Evolutionary conservation across 202 grass and related monocot genomes (phyloP), one percentile per base, ranked within the genome.

Genomic region (Dendrocalamus latiflorus): DNA sequence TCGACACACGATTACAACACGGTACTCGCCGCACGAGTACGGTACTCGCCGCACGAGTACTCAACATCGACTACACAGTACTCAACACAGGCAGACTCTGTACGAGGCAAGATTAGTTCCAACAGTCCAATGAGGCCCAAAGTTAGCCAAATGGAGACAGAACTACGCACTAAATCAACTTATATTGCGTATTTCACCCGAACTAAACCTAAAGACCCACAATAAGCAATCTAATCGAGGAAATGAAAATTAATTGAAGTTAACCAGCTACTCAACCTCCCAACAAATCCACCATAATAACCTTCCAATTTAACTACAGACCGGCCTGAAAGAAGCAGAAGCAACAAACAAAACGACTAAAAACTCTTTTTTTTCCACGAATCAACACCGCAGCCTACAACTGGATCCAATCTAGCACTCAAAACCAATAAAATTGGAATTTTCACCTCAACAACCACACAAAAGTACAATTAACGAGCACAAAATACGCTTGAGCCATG

Each of bases 321-420:
- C 25, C 41, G 47, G 37, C 25, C 50, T 45, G 16, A 45, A 28
- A 51, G 41, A 76, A 49, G 20, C 49, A 68, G 25, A 74, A 58
- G 4, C 36, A 70, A n/a, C 10, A n/a, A 45, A 37, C 42, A 43
- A 28, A 11, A 66, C 5, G 38, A 60, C 15, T 61, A 30, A 56
- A 57, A 36, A 0, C 43, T 9, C 9, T 22, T 0, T 48, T 30
- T n/a, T 9, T 49, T 1, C 30, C 18, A 37, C 9, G 20, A 78
- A 41, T 47, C 28, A 74, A 76, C 5, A 67, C 25, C 28, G 1
- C 4, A 6, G 8, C n/a, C 53, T 55, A 64, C 28, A 75, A 68
- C 70, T 70, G 9, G 75, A 71, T 80, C 75, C 64, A 70, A 75
- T 54, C 63, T 30, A 49, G 64, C 63, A 57, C 22, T 30, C 1